phyloP scores from a whole-genome alignment of 192 early-diverging fungal species.

The Coemansia furcata region DNA sequence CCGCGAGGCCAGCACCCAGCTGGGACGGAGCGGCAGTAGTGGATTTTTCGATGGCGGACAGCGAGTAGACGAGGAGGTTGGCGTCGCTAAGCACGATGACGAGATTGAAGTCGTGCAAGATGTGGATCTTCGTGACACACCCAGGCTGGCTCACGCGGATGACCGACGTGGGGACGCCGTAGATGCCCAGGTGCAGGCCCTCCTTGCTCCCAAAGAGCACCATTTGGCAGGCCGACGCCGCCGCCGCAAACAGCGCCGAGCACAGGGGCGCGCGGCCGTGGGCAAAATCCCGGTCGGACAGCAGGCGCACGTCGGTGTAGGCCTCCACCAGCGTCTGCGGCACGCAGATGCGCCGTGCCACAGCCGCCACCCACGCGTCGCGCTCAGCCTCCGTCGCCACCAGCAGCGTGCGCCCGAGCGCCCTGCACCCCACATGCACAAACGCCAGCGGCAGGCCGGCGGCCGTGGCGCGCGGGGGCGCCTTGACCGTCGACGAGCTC shows the following conservation, averaged over 20 bases:
- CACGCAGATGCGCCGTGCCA: constrained; percentile 28
- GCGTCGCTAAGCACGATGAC: constrained; percentile 40
- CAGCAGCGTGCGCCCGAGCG: constrained; percentile 42
- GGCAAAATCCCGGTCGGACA: constrained; percentile 49
- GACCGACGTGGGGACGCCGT: constrained; percentile 48
- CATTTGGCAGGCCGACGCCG: constrained; percentile 46
- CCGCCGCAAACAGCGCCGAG: constrained; percentile 37
- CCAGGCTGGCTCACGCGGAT: constrained; percentile 26
- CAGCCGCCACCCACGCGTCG: constrained; percentile 22
- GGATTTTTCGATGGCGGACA: constrained; percentile 36
- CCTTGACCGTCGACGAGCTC: constrained; percentile 8
- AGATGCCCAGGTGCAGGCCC: constrained; percentile 49
- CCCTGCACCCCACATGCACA: constrained; percentile 43
- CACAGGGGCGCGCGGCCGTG: constrained; percentile 36
- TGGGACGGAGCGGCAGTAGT: constrained; percentile 3
- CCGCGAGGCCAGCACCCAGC: constrained; percentile 15
- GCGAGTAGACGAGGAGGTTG: constrained; percentile 39
- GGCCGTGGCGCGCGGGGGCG: background rate
- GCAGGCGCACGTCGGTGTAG: constrained; percentile 37
- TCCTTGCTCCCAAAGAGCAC: constrained; percentile 43
- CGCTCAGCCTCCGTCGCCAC: constrained; percentile 25
- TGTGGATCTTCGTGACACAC: constrained; percentile 36
- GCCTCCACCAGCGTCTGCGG: constrained; percentile 53
- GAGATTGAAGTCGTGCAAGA: constrained; percentile 36
- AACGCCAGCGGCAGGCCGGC: constrained; percentile 26